Evolutionary conservation across 352 stramenopile species (phyloP).

Genomic region (Globisporangium echinulatum): DNA sequence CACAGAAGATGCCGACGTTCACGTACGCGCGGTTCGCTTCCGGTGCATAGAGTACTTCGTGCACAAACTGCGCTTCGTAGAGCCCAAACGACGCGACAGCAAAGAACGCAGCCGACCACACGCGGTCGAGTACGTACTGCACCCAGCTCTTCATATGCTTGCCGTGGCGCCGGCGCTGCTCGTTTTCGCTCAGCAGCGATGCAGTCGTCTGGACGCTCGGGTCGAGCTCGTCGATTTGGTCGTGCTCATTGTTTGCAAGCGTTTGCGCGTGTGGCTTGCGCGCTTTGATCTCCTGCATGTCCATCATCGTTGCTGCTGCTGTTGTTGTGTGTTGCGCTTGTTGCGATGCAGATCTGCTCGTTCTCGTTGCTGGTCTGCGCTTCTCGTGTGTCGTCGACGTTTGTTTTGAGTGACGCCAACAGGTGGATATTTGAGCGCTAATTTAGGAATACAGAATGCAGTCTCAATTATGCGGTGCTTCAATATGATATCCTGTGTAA

Average conservation of each 20-base stretch:
- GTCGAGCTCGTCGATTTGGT: slow-evolving; percentile 24
- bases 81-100: slow-evolving; percentile 40
- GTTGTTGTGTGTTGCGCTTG: no score
- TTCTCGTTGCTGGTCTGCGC: no score
- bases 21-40: slow-evolving; percentile 33
- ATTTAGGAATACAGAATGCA: no score
- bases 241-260: no score
- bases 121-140: slow-evolving; percentile 37
- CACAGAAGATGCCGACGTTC: slow-evolving; percentile 1
- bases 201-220: slow-evolving; percentile 24
- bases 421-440: not conserved
- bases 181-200: slow-evolving; percentile 11
- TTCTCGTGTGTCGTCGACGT: no score
- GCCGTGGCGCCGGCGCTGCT: slow-evolving; percentile 4
- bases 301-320: no score
- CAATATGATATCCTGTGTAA: no score
- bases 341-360: no score
- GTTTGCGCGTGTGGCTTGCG: no score
- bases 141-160: slow-evolving; percentile 29
- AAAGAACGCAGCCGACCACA: slow-evolving; percentile 58
- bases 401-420: no score
- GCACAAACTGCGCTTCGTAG: slow-evolving; percentile 53
- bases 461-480: no score
- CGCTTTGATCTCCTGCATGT: no score
- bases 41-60: slow-evolving; percentile 36